phyloP scores from a whole-genome alignment of 2,329 filamentous ascomycete species.

The Pseudonectria buxi region DNA sequence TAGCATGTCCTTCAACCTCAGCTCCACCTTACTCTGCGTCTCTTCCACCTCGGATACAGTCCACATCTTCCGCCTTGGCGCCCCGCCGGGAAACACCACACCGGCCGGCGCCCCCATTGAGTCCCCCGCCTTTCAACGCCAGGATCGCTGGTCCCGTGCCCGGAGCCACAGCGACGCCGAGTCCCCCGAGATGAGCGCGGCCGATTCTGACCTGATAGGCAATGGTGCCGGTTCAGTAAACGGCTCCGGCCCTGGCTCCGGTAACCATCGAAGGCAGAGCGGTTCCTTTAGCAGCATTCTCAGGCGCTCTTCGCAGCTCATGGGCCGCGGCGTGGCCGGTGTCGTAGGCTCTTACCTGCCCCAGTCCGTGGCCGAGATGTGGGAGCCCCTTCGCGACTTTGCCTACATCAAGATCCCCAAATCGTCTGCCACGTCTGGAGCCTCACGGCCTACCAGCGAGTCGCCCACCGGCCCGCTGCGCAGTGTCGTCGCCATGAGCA shows the following conservation, averaged over 20 bases:
- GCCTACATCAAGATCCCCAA: constrained; percentile 92
- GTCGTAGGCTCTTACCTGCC: constrained; percentile 89
- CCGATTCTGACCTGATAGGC: constrained; percentile 41
- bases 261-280: constrained; percentile 45
- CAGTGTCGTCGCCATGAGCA: constrained; percentile 97
- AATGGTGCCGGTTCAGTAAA: constrained; percentile 20
- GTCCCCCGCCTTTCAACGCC: constrained; percentile 34
- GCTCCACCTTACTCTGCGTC: constrained; percentile 86
- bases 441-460: constrained; percentile 23
- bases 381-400: constrained; percentile 92
- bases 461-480: constrained; percentile 50
- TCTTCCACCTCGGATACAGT: constrained; percentile 95
- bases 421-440: constrained; percentile 20
- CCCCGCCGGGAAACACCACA: constrained; percentile 35
- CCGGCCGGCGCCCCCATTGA: constrained; percentile 31
- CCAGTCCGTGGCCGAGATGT: constrained; percentile 92
- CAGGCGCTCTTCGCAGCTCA: constrained; percentile 88
- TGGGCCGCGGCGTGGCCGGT: constrained; percentile 80
- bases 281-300: constrained; percentile 86
- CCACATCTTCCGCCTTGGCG: constrained; percentile 81
- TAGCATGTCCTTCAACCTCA: constrained; percentile 98
- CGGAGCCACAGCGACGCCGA: constrained; percentile 43
- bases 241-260: constrained; percentile 19
- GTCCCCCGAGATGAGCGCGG: constrained; percentile 37
- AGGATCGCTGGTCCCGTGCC: constrained; percentile 47